Percentiles rank a stretch among this genome's conserved stretches.
phyloP scores from a whole-genome alignment of 164 flowering plant genomes.

The grape (Vitis vinifera) region ASM3070453v1 NC_081821.1:2285001-2285500 shows the following conservation, averaged over 20 bases:
- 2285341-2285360: conserved; percentile 75
- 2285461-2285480: conserved; percentile 85
- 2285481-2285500: conserved; percentile 57
- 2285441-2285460: conserved; percentile 71
- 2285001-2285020: conserved; percentile 7
- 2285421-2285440: conserved; percentile 79
- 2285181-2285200: conserved; percentile 56
- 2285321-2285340: conserved; percentile 65
- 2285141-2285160: conserved; percentile 24
- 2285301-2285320: conserved; percentile 76
- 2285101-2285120: background rate
- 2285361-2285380: conserved; percentile 73
- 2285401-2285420: conserved; percentile 91
- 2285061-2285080: background rate
- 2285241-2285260: conserved; percentile 36
- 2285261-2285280: conserved; percentile 65
- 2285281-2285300: conserved; percentile 68
- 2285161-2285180: conserved; percentile 41
- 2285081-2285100: background rate
- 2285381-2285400: conserved; percentile 75
- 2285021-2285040: background rate
- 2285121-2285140: background rate
- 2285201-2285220: conserved; percentile 28
- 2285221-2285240: conserved; percentile 1
- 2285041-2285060: background rate